phyloP scores from a whole-genome alignment of 2,329 filamentous ascomycete genomes.

The Moelleriella libera region DNA sequence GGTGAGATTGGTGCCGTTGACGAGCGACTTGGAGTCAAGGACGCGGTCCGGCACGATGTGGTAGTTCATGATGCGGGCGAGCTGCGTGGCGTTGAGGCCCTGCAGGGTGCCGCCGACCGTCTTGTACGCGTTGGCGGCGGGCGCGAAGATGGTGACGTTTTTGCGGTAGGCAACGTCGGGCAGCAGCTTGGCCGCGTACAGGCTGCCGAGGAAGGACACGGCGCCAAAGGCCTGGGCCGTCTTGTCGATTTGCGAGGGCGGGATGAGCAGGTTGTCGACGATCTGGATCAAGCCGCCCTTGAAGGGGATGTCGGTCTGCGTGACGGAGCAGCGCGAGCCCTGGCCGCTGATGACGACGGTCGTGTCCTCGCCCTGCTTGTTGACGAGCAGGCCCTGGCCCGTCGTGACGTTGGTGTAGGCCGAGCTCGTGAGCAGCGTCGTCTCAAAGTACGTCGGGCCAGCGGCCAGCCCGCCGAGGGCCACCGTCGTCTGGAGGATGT shows the following conservation, averaged over 20 bases:
- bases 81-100: conserved; percentile 29
- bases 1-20: conserved; percentile 14
- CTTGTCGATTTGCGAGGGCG: conserved; percentile 31
- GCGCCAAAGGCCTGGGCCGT: conserved; percentile 33
- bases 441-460: conserved; percentile 23
- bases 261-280: conserved; percentile 35
- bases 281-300: conserved; percentile 35
- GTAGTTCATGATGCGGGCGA: conserved; percentile 44
- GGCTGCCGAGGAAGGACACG: conserved; percentile 22
- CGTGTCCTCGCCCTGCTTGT: conserved; percentile 26
- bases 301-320: conserved; percentile 29
- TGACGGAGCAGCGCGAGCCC: conserved; percentile 27
- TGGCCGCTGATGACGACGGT: conserved; percentile 35
- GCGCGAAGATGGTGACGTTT: conserved; percentile 49
- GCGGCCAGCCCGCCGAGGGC: conserved; percentile 19
- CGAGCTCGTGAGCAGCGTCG: conserved; percentile 26
- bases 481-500: conserved; percentile 41
- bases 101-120: conserved; percentile 36
- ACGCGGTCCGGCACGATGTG: conserved; percentile 46
- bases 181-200: conserved; percentile 18
- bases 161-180: conserved; percentile 25
- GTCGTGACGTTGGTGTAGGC: conserved; percentile 32
- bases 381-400: conserved; percentile 33
- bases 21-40: conserved; percentile 30
- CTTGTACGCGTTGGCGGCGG: conserved; percentile 45